Evolutionary conservation across 345 rosid genomes (phyloP).

Genomic region (Salix viminalis): DNA sequence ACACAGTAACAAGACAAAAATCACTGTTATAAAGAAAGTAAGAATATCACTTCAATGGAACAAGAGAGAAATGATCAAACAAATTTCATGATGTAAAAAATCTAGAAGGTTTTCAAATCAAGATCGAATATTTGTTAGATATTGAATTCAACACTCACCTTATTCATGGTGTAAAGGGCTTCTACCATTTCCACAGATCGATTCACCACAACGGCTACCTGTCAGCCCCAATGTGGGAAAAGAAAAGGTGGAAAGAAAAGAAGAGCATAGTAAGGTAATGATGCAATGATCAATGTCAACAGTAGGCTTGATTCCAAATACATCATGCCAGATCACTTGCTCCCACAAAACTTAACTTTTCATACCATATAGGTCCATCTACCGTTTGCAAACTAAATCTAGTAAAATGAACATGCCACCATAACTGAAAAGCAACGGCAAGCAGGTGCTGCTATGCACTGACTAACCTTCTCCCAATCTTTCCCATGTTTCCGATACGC

Average conservation of each 20-base stretch:
- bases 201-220: conserved; percentile 71
- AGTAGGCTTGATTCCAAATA: neutral
- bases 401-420: neutral
- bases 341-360: neutral
- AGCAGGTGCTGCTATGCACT: neutral
- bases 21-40: neutral
- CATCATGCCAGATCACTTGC: neutral
- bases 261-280: neutral
- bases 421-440: neutral
- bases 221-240: conserved; percentile 21
- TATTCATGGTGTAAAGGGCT: conserved; percentile 81
- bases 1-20: neutral
- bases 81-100: neutral
- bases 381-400: neutral
- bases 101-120: neutral
- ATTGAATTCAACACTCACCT: conserved; percentile 32
- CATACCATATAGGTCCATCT: neutral
- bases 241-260: neutral
- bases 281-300: neutral
- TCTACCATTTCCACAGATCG: conserved; percentile 88
- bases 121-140: neutral
- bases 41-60: neutral
- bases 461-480: conserved; percentile 85
- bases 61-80: neutral
- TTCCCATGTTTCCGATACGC: conserved; percentile 77